Evolutionary conservation across 2,329 filamentous ascomycete species (phyloP), one percentile per base, ranked within the genome.

Genomic region (Cercospora citrullina): DNA sequence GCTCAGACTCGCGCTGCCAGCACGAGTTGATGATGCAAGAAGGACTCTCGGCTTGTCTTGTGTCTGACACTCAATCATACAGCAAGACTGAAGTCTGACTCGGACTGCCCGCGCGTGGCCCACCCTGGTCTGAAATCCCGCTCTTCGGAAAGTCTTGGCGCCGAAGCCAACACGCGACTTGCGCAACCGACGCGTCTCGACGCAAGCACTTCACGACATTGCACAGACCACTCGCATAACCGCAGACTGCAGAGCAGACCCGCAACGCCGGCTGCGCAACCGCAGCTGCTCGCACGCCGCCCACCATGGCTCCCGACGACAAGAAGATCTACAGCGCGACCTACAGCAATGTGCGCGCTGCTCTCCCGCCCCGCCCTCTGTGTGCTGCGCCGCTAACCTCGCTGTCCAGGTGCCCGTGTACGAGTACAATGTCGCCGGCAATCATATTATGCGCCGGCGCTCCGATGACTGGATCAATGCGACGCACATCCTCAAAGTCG

Each of bases 381-480:
- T 36, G 9, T 33, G 61, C 42, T 51, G 21, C 31, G 23, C 30
- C 59, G 33, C 59, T 63, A 63, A 58, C 48, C 36, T 57, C 60
- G 30, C 16, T 26, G 23, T 18, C 33, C 76, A 97, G 93, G 93
- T 97, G 69, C 94, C 94, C 39, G 94, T 98, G 10, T 97, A 95
- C 79, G 95, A 98, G 78, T 95, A 89, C 81, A 93, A 96, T 79
- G 90, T 96, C 75, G 92, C 90, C 39, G 85, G 84, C 72, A 93
- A 96, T 78, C 93, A 97, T 91, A 91, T 98, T 72, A 99, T 99
- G 95, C 91, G 95, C 79, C 89, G 95, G 61, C 89, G 94, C 68
- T 87, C 89, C 63, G 95, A 99, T 80, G 89, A 98, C 81, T 99
- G 94, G 93, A 95, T 99, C 82, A 99, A 99, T 84, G 95, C 95